Percentiles rank a stretch among this genome's conserved stretches.
Conservation (phyloP, 805 yeast genomes). For the Saccharomyces eubayanus region DNA sequence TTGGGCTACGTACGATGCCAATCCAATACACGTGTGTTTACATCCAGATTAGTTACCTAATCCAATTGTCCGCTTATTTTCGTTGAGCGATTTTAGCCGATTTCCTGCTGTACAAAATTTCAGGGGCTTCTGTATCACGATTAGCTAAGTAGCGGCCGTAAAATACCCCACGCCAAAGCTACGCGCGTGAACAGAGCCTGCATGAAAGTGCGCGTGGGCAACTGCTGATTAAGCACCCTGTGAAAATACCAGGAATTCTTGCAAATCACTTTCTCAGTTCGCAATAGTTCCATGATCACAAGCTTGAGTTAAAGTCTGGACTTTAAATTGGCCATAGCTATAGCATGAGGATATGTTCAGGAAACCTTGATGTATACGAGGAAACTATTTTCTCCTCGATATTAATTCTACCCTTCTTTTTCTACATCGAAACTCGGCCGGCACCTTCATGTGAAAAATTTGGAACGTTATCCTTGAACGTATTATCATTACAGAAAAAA, state of each 20-base stretch:
- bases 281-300: background rate
- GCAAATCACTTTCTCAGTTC: background rate
- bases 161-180: background rate
- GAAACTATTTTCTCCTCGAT: too few species aligned
- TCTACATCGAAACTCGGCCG: too few species aligned
- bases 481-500: too few species aligned
- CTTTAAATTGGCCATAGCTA: too few species aligned
- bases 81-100: background rate
- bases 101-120: background rate
- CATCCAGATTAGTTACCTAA: background rate
- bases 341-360: too few species aligned
- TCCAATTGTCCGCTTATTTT: background rate
- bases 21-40: background rate
- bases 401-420: too few species aligned
- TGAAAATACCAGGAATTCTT: background rate
- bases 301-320: background rate
- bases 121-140: background rate
- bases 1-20: background rate
- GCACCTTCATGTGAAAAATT: too few species aligned
- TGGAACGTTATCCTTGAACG: too few species aligned
- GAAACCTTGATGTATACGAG: too few species aligned
- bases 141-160: background rate
- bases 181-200: background rate
- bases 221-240: background rate
- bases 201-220: background rate